Percentiles rank a stretch among this genome's conserved stretches.
phyloP scores from a whole-genome alignment of 1,139 yeast species.

The Geotrichum restrictum region DNA sequence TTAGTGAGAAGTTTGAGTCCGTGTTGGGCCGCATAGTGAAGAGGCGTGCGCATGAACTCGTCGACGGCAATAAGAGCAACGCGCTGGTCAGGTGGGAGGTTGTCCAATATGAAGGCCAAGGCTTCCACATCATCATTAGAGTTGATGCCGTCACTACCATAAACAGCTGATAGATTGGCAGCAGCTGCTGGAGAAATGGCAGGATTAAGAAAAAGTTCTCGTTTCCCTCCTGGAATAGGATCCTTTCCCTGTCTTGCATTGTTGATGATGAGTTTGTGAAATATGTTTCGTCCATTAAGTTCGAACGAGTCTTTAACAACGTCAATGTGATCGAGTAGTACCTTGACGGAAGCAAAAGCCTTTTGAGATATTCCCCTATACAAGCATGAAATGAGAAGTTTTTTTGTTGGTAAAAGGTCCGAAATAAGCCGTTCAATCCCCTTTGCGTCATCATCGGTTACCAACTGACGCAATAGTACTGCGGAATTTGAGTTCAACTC shows the following conservation, averaged over 20 bases:
- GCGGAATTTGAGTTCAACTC: constrained; percentile 4
- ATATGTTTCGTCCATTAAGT: constrained; percentile 68
- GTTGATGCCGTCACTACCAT: constrained; percentile 62
- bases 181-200: constrained; percentile 50
- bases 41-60: constrained; percentile 74
- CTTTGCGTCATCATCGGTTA: constrained; percentile 33
- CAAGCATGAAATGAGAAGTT: constrained; percentile 48
- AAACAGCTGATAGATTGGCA: constrained; percentile 43
- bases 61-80: constrained; percentile 61
- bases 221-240: constrained; percentile 24
- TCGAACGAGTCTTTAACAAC: constrained; percentile 62
- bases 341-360: constrained; percentile 55
- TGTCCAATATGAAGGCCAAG: constrained; percentile 50
- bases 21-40: constrained; percentile 86
- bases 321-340: constrained; percentile 47
- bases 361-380: constrained; percentile 57
- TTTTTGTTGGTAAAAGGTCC: constrained; percentile 7
- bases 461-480: constrained; percentile 8
- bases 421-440: constrained; percentile 23
- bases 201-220: constrained; percentile 41
- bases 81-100: constrained; percentile 52
- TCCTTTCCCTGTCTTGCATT: constrained; percentile 54
- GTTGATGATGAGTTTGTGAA: constrained; percentile 76
- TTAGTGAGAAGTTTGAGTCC: constrained; percentile 66
- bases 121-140: constrained; percentile 48